These are phyloP conservation scores for Nephelium lappaceum DNA, from an alignment of 345 rosid genomes.

Conservation along the genomic window DNA sequence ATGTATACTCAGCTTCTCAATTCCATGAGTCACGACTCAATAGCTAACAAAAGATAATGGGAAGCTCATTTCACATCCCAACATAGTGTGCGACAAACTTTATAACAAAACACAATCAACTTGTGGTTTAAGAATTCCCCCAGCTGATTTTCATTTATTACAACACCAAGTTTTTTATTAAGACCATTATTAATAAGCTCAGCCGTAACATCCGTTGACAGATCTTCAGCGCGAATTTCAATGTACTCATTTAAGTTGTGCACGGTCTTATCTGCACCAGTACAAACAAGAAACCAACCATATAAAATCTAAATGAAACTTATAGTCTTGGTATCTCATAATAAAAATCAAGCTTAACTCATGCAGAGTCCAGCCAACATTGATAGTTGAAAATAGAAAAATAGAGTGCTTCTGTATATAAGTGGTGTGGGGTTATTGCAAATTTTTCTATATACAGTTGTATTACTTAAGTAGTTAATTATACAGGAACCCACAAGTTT, in stretches of 20 bases:
- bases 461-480: background rate
- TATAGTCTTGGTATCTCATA: too few relatives aligned
- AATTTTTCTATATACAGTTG: background rate
- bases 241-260: conserved; percentile 79
- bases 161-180: too few relatives aligned
- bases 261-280: conserved; percentile 57
- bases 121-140: conserved; percentile 52
- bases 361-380: too few relatives aligned
- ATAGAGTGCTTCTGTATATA: background rate
- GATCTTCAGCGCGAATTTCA: conserved; percentile 50
- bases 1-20: too few relatives aligned
- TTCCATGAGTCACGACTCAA: too few relatives aligned
- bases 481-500: background rate
- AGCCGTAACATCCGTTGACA: conserved; percentile 30
- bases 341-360: too few relatives aligned
- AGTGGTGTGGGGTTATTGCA: background rate
- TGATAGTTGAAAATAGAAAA: too few relatives aligned
- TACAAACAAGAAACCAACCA: background rate
- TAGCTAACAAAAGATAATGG: too few relatives aligned
- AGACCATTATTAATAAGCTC: conserved; percentile 36
- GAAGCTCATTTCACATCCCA: too few relatives aligned
- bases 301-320: background rate
- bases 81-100: too few relatives aligned
- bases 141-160: conserved; percentile 55
- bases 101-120: conserved; percentile 6